phyloP scores from a whole-genome alignment of 176 grass and related monocot species.

The bread wheat (Triticum aestivum) region IWGSC_CS_RefSeq_v2.1 NC_057802.1:82808454-82808953 shows the following conservation, averaged over 20 bases:
- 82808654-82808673: not conserved
- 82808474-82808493: constrained; percentile 19
- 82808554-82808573: not conserved
- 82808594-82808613: too few species aligned
- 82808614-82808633: too few species aligned
- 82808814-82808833: too few species aligned
- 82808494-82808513: not conserved
- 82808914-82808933: not conserved
- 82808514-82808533: not conserved
- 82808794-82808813: not conserved
- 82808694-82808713: not conserved
- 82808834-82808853: not conserved
- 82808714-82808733: too few species aligned
- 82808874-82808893: not conserved
- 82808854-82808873: constrained; percentile 23
- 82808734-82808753: too few species aligned
- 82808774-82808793: too few species aligned
- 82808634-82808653: too few species aligned
- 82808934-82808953: not conserved
- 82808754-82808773: too few species aligned
- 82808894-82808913: constrained; percentile 19
- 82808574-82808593: not conserved
- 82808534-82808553: not conserved
- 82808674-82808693: not conserved
- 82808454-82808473: not conserved